A percentile compares a stretch with the other conserved stretches of the same genome.
Evolutionary conservation across 176 grass and related monocot genomes (phyloP).

Genomic region (Saccharum officinarum): DNA sequence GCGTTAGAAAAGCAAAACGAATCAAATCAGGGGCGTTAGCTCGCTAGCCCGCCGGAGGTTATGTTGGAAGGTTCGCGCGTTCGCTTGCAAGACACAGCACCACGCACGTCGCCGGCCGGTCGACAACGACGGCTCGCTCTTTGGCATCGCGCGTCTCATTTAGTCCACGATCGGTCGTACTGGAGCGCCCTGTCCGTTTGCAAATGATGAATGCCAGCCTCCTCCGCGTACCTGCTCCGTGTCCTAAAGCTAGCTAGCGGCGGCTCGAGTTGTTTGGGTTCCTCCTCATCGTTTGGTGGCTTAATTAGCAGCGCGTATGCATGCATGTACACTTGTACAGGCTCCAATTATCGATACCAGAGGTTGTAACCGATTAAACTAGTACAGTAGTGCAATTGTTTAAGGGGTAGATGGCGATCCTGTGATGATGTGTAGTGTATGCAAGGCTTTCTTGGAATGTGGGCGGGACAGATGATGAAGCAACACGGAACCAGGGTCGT

Average conservation of each 20-base stretch:
- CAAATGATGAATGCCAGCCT: not conserved
- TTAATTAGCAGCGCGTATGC: too few relatives aligned
- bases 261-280: constrained; percentile 10
- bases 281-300: constrained; percentile 7
- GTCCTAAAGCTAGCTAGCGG: not conserved
- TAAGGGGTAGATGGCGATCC: not conserved
- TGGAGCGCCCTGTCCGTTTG: not conserved
- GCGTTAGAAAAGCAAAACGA: not conserved
- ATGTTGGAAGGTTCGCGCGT: constrained; percentile 8
- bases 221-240: not conserved
- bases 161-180: constrained; percentile 32
- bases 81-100: constrained; percentile 40
- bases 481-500: constrained; percentile 17
- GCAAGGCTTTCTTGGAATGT: constrained; percentile 13
- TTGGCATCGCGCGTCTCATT: not conserved
- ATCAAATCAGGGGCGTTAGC: constrained; percentile 3
- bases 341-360: constrained; percentile 4
- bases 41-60: not conserved
- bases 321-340: not conserved
- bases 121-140: constrained; percentile 18
- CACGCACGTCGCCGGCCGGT: not conserved
- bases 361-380: constrained; percentile 21
- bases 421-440: not conserved
- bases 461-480: not conserved
- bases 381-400: not conserved